phyloP scores from a whole-genome alignment of 208 protist species.

The Ichthyophonus hoferi region DNA sequence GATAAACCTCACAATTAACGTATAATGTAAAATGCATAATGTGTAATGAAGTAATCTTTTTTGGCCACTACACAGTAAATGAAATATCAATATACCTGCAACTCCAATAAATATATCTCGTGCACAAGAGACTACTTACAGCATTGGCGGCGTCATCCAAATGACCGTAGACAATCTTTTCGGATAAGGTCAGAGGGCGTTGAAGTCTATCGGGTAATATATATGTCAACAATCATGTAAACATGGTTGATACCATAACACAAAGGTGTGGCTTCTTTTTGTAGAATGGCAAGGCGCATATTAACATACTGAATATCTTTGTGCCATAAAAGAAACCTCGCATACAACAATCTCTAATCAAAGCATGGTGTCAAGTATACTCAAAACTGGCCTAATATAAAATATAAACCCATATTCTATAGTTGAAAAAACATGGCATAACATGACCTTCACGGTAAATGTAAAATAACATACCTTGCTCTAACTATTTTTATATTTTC shows the following conservation, averaged over 20 bases:
- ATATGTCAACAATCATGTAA: conserved; percentile 11
- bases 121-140: background rate
- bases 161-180: conserved; percentile 74
- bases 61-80: too few species aligned
- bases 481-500: background rate
- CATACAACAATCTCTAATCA: background rate
- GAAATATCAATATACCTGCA: too few species aligned
- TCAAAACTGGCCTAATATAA: too few species aligned
- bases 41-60: too few species aligned
- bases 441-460: too few species aligned
- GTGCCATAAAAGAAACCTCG: background rate
- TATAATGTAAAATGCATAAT: too few species aligned
- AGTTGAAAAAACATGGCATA: too few species aligned
- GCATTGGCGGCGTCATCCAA: conserved; percentile 61
- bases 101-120: too few species aligned
- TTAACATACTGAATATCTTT: background rate
- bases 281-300: background rate
- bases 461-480: background rate
- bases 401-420: too few species aligned
- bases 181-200: conserved; percentile 65
- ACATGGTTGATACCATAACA: background rate
- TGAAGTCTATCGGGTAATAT: conserved; percentile 35
- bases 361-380: background rate
- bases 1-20: too few species aligned
- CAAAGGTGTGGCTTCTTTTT: background rate